Evolutionary conservation across 306 rosid genomes (phyloP).

Genomic region (Dryas octopetala): DNA sequence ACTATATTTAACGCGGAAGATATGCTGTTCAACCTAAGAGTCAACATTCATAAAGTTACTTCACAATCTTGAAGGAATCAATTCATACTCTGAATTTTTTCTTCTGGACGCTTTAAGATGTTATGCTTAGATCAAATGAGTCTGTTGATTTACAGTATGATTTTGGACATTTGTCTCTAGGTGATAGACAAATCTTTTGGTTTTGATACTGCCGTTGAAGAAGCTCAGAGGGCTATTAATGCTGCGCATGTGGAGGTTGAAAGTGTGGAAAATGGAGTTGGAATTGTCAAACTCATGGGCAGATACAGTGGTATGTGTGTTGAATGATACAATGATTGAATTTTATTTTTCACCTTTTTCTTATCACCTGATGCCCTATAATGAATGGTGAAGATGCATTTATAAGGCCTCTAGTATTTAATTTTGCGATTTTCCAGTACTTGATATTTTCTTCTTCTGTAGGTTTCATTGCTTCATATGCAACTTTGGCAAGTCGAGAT

Average conservation of each 20-base stretch:
- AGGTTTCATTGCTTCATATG: conserved; percentile 93
- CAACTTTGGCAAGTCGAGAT: conserved; percentile 96
- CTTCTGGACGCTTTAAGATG: not conserved
- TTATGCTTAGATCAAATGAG: not conserved
- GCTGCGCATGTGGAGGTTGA: conserved; percentile 97
- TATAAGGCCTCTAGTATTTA: not conserved
- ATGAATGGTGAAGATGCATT: conserved; percentile 9
- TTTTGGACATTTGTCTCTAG: conserved; percentile 43
- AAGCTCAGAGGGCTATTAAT: conserved; percentile 93
- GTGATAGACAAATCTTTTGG: conserved; percentile 99
- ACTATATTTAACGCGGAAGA: not conserved
- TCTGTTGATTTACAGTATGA: conserved; percentile 8
- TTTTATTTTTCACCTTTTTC: not conserved
- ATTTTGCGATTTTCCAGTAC: conserved; percentile 9
- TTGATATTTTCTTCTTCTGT: conserved; percentile 47
- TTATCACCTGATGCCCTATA: not conserved
- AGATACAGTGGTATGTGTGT: conserved; percentile 75
- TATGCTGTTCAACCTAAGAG: not conserved
- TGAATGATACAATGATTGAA: not conserved
- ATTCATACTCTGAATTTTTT: not conserved
- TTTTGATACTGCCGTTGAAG: conserved; percentile 96
- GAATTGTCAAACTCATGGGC: conserved; percentile 93
- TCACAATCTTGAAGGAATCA: not conserved
- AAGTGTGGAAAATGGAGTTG: conserved; percentile 91
- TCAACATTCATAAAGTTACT: not conserved